These are phyloP conservation scores for Odontarrhena argentea DNA, from an alignment of 345 rosid genomes.

Conservation along the genomic window DNA sequence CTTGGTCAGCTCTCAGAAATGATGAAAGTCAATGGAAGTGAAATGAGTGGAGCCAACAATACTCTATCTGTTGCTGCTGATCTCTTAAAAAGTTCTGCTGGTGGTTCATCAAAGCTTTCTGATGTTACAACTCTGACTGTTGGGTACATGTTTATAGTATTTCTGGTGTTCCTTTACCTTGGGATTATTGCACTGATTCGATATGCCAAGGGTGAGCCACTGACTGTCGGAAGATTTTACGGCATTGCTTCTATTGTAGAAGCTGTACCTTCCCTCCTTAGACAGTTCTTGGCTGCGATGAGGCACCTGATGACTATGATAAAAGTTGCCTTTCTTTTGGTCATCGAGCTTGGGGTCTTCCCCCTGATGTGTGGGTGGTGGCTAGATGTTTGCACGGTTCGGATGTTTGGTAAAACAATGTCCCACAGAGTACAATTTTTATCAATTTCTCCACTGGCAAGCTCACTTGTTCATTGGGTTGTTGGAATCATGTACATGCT, in stretches of 20 bases:
- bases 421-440: slow-evolving; percentile 82
- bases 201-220: slow-evolving; percentile 94
- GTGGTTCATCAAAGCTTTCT: slow-evolving; percentile 80
- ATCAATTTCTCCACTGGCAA: slow-evolving; percentile 85
- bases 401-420: slow-evolving; percentile 98
- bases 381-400: slow-evolving; percentile 91
- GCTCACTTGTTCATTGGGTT: slow-evolving; percentile 96
- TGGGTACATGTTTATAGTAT: slow-evolving; percentile 85
- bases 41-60: slow-evolving; percentile 56
- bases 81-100: slow-evolving; percentile 61
- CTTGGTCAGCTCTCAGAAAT: slow-evolving; percentile 63
- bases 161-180: slow-evolving; percentile 73
- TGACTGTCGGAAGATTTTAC: slow-evolving; percentile 76
- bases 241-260: slow-evolving; percentile 85
- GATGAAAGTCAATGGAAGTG: slow-evolving; percentile 68
- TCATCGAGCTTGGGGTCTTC: slow-evolving; percentile 97
- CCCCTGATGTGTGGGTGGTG: slow-evolving; percentile 99
- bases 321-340: slow-evolving; percentile 97
- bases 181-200: slow-evolving; percentile 81
- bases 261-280: slow-evolving; percentile 83
- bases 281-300: slow-evolving; percentile 97
- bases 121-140: slow-evolving; percentile 93
- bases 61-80: slow-evolving; percentile 58
- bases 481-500: slow-evolving; percentile 95
- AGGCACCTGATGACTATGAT: slow-evolving; percentile 99